Evolutionary conservation across 768 basidiomycete species (phyloP).

Genomic region (Mycena pura): DNA sequence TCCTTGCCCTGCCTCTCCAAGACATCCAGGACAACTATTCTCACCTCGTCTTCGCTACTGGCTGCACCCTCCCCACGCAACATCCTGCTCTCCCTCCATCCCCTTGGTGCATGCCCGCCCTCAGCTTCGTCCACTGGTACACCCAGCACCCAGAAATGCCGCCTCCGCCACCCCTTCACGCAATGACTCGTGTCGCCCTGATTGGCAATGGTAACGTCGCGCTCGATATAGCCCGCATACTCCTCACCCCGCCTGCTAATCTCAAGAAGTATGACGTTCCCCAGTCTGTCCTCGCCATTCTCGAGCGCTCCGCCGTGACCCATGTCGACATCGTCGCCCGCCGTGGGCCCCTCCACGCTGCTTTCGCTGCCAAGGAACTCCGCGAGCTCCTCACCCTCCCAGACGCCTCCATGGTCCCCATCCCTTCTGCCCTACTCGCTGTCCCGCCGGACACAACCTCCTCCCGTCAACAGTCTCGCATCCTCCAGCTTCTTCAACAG

Average conservation of each 20-base stretch:
- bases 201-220: constrained; percentile 97
- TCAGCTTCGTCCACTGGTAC: constrained; percentile 95
- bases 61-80: constrained; percentile 71
- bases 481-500: constrained; percentile 68
- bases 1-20: constrained; percentile 63
- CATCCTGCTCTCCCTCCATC: constrained; percentile 61
- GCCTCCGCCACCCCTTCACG: constrained; percentile 67
- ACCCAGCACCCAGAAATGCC: constrained; percentile 84
- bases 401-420: constrained; percentile 70
- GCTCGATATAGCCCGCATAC: constrained; percentile 89
- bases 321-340: constrained; percentile 87
- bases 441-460: constrained; percentile 42
- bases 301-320: constrained; percentile 65
- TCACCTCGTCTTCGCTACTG: constrained; percentile 86
- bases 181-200: constrained; percentile 74
- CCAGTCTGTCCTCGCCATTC: constrained; percentile 68
- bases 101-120: constrained; percentile 67
- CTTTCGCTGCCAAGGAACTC: constrained; percentile 92
- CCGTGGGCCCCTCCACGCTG: constrained; percentile 87
- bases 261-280: constrained; percentile 84
- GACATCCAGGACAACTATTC: constrained; percentile 77
- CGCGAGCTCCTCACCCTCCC: constrained; percentile 79
- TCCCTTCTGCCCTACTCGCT: constrained; percentile 53
- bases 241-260: constrained; percentile 71
- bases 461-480: constrained; percentile 70